phyloP scores from a whole-genome alignment of 768 basidiomycete species.

The Xanthoconium purpureum region DNA sequence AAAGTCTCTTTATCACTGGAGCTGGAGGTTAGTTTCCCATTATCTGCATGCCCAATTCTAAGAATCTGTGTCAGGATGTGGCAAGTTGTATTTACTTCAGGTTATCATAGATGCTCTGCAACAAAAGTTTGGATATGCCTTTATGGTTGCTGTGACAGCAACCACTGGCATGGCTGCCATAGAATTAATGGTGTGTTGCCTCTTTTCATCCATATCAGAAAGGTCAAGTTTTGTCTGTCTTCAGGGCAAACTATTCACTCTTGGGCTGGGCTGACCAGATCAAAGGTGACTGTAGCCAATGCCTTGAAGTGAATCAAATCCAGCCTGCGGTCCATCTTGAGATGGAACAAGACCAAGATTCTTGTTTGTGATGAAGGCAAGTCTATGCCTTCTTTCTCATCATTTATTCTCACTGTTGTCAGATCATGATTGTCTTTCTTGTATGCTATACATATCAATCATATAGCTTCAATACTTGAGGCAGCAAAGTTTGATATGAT shows the following conservation, averaged over 20 bases:
- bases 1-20: not conserved
- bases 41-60: not conserved
- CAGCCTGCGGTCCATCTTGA: not conserved
- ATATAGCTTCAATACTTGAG: not conserved
- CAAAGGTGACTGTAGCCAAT: not conserved
- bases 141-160: not conserved
- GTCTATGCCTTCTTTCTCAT: not conserved
- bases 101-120: not conserved
- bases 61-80: not conserved
- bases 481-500: not conserved
- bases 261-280: not conserved
- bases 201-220: not conserved
- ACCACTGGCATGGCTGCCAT: not conserved
- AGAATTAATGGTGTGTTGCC: not conserved
- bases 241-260: not conserved
- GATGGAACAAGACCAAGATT: not conserved
- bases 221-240: not conserved
- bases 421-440: too few relatives aligned
- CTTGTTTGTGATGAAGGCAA: not conserved
- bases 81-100: not conserved
- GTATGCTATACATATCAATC: not conserved
- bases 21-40: not conserved
- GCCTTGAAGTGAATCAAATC: not conserved
- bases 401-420: not conserved
- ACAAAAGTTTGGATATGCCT: not conserved